Evolutionary conservation across 495 filamentous ascomycete genomes (phyloP), one percentile per base, ranked within the genome.

Genomic region (Hypoxylon perforatum): DNA sequence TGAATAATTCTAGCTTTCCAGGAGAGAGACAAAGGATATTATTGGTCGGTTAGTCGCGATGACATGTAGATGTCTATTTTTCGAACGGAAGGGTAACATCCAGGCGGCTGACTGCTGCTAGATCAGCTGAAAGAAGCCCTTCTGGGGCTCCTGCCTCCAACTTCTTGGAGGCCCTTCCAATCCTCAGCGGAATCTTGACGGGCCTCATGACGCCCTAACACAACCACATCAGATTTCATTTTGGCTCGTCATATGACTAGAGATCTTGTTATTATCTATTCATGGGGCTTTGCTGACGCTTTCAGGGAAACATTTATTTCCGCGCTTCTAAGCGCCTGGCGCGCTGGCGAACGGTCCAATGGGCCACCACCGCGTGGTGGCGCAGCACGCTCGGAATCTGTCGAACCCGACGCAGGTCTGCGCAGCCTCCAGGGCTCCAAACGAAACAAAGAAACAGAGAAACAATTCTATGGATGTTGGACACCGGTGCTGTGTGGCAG

Each of bases 31-130:
- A n/a, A n/a, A 28, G 38, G 22, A 14, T 45, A 15, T 15, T 1
- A 52, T 52, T 61, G 58, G 58, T 39, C 39, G 28, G 6, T 7
- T 19, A 39, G 51, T 44, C 47, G 25, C 51, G 18, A 41, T 11
- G 44, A 17, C 51, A 62, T 55, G 60, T 51, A 53, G 11, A 36
- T 21, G 46, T 41, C 60, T 55, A 63, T 56, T 63, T 56, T 63
- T 30, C 17, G 9, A 45, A 14, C 35, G 57, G 57, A 60, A 30
- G 17, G 57, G 57, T 52, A 44, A 52, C 57, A 51, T 52, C 57
- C 47, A 62, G 48, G 49, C 59, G 48, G 48, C 33, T 51, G 23
- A 14, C 35, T 25, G 48, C 23, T 3, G 25, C 25, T 28, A 28
- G 25, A 7, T 28, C 7, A 28, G 25, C 10, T 25, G 21, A 41